Evolutionary conservation across 441 rosid genomes (phyloP).

Genomic region (Adansonia madagascariensis): DNA sequence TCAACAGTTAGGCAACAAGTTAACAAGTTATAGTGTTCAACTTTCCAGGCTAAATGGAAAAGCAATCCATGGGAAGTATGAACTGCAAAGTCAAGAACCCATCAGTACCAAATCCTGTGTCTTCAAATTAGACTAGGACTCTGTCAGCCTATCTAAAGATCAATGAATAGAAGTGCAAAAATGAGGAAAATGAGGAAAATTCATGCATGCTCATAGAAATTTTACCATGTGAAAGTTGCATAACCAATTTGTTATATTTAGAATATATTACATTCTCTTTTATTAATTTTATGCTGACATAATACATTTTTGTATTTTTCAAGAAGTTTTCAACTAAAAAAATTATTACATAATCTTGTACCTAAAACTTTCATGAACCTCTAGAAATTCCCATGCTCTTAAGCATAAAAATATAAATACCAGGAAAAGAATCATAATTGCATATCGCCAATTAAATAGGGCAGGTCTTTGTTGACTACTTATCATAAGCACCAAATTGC

Average conservation of each 20-base stretch:
- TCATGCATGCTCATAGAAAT: background rate
- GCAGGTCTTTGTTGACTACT: background rate
- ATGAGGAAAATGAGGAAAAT: background rate
- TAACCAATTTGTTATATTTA: background rate
- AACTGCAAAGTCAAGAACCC: background rate
- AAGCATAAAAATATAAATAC: background rate
- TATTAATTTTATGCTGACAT: too few relatives aligned
- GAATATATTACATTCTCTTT: too few relatives aligned
- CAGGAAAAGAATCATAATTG: background rate
- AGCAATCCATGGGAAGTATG: background rate
- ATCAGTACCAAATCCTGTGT: background rate
- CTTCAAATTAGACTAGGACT: background rate
- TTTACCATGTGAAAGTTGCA: slow-evolving; percentile 3
- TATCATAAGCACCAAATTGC: background rate
- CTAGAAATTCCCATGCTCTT: background rate
- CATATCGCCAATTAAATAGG: background rate
- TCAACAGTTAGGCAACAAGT: background rate
- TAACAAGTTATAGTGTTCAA: background rate
- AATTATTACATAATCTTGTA: background rate
- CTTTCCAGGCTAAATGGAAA: too few relatives aligned
- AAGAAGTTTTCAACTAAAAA: background rate
- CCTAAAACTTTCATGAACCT: background rate
- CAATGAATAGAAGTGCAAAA: background rate
- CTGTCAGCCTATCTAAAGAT: background rate
- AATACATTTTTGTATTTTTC: background rate